These are phyloP conservation scores for Malus sieversii DNA, from an alignment of 306 rosid genomes.

Conservation along the genomic window DNA sequence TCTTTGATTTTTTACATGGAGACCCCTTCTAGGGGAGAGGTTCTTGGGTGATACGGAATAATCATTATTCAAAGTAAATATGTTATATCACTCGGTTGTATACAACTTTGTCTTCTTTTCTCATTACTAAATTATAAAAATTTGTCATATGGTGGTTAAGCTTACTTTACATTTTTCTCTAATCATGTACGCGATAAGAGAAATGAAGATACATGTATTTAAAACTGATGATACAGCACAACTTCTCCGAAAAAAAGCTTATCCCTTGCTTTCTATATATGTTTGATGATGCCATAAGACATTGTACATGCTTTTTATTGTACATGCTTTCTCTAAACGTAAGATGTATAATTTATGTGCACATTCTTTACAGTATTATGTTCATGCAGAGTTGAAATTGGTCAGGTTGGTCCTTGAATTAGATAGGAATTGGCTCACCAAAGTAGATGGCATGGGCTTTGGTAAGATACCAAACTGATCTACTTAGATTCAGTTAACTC, in stretches of 20 bases:
- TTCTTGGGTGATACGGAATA: too few relatives aligned
- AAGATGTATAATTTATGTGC: conserved; percentile 2
- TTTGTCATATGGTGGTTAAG: too few relatives aligned
- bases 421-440: neutral
- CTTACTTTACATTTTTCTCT: neutral
- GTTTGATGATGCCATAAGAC: neutral
- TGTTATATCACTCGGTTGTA: too few relatives aligned
- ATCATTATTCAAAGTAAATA: too few relatives aligned
- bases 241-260: neutral
- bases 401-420: conserved; percentile 2
- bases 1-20: neutral
- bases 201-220: too few relatives aligned
- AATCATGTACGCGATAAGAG: neutral
- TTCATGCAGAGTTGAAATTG: conserved; percentile 2
- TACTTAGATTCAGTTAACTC: neutral
- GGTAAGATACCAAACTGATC: neutral
- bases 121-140: too few relatives aligned
- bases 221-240: too few relatives aligned
- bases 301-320: neutral
- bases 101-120: too few relatives aligned
- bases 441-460: neutral
- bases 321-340: neutral
- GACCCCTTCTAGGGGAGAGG: too few relatives aligned
- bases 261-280: neutral
- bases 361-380: neutral